Evolutionary conservation across 495 filamentous ascomycete genomes (phyloP).

Genomic region (Penicillium cosmopolitanum): DNA sequence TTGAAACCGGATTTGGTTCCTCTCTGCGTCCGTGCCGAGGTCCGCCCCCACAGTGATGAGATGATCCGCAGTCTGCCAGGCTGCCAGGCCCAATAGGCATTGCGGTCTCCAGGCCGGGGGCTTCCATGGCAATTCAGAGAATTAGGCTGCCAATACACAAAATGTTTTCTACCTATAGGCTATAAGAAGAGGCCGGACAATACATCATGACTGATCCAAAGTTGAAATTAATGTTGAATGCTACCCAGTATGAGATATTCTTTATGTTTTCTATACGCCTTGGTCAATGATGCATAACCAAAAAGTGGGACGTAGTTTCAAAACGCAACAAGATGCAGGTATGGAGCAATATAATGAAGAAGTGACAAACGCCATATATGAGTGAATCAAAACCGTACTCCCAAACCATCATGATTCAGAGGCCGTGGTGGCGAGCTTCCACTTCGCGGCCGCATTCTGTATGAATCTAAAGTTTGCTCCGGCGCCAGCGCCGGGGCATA

Average conservation of each 20-base stretch:
- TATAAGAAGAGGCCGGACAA: no score
- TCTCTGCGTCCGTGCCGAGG: constrained; percentile 28
- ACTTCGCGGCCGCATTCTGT: constrained; percentile 40
- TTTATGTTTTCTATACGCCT: background rate
- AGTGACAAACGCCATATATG: no score
- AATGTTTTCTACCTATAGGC: no score
- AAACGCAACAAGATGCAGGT: background rate
- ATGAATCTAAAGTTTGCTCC: constrained; percentile 11
- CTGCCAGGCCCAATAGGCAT: no score
- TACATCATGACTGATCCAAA: background rate
- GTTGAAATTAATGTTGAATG: background rate
- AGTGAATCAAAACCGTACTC: constrained; percentile 21
- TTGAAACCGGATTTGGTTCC: constrained; percentile 25
- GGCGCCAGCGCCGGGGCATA: constrained; percentile 26
- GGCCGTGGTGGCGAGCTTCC: constrained; percentile 58
- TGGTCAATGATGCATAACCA: background rate
- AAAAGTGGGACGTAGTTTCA: background rate
- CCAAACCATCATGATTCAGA: constrained; percentile 27
- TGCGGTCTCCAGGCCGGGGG: no score
- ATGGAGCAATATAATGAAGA: background rate
- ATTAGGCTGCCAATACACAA: no score
- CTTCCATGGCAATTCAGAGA: no score
- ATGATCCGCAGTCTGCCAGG: background rate
- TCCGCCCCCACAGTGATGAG: constrained; percentile 11
- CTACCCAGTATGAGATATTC: background rate